phyloP scores from a whole-genome alignment of 2,329 filamentous ascomycete species.

The Westerdykella sp. region DNA sequence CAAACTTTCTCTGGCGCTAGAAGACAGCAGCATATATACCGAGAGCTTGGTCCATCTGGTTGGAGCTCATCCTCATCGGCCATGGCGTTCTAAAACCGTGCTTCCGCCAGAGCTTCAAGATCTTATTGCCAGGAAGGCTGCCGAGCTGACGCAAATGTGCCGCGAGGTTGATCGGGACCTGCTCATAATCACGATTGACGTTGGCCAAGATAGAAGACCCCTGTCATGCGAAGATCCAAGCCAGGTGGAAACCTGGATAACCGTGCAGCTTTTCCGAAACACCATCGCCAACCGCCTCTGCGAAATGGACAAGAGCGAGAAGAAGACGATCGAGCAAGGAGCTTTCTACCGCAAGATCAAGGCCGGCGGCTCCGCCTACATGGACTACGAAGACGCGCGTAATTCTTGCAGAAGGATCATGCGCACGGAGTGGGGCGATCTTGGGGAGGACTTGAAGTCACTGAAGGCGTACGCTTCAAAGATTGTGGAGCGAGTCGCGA shows the following conservation, averaged over 20 bases:
- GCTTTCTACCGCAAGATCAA: constrained; percentile 23
- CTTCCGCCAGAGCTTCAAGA: constrained; percentile 7
- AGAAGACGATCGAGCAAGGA: constrained; percentile 11
- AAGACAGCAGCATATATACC: constrained; percentile 27
- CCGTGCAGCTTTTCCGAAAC: constrained; percentile 29
- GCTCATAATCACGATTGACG: constrained; percentile 15
- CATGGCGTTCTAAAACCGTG: constrained; percentile 10
- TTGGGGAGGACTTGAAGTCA: constrained; percentile 17
- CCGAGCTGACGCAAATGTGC: constrained; percentile 10
- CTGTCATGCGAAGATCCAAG: constrained; percentile 1
- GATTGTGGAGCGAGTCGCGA: constrained; percentile 11
- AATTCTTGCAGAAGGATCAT: constrained; percentile 10
- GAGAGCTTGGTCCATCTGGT: constrained; percentile 35
- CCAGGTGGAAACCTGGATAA: constrained; percentile 20
- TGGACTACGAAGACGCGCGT: constrained; percentile 19
- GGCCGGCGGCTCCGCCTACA: constrained; percentile 23
- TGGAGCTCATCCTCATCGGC: constrained; percentile 22
- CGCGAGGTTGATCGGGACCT: constrained; percentile 19
- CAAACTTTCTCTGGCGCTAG: constrained; percentile 20
- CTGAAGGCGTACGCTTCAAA: constrained; percentile 22
- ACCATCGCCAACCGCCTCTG: constrained; percentile 18
- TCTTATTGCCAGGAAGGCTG: constrained; percentile 12
- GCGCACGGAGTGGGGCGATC: constrained; percentile 11
- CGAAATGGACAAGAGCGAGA: constrained; percentile 1
- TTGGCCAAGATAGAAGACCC: constrained; percentile 1